Evolutionary conservation across 129 eudicot species (phyloP).

Genomic region (Flaveria ramosissima): DNA sequence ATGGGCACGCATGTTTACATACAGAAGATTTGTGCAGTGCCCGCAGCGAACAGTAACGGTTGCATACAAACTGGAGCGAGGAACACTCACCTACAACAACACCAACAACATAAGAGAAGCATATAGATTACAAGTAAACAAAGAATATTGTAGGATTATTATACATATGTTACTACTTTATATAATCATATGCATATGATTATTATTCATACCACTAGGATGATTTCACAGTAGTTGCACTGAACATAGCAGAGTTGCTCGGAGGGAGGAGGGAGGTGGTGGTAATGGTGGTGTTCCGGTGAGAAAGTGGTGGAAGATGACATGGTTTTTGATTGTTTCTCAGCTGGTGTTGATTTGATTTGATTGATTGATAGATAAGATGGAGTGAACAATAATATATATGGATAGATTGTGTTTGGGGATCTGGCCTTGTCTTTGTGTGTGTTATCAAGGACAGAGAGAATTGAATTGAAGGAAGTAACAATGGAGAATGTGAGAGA

Average conservation of each 20-base stretch:
- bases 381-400: conserved; percentile 45
- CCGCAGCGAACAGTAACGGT: conserved; percentile 95
- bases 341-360: neutral
- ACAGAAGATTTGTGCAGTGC: conserved; percentile 83
- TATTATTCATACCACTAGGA: conserved; percentile 57
- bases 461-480: conserved; percentile 28
- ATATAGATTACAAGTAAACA: neutral
- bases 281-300: conserved; percentile 68
- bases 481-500: conserved; percentile 44
- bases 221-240: conserved; percentile 78
- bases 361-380: conserved; percentile 44
- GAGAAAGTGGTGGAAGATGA: conserved; percentile 77
- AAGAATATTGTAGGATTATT: neutral
- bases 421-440: conserved; percentile 50
- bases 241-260: conserved; percentile 94
- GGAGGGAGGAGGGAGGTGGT: conserved; percentile 65
- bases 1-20: conserved; percentile 70
- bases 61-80: conserved; percentile 80
- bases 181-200: too few relatives aligned
- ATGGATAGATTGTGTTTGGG: conserved; percentile 59
- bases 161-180: too few relatives aligned
- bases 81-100: conserved; percentile 90
- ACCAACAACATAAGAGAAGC: too few relatives aligned
- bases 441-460: conserved; percentile 47
- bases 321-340: conserved; percentile 45